phyloP scores from a whole-genome alignment of 805 yeast species.

The Candida lessepsii region DNA sequence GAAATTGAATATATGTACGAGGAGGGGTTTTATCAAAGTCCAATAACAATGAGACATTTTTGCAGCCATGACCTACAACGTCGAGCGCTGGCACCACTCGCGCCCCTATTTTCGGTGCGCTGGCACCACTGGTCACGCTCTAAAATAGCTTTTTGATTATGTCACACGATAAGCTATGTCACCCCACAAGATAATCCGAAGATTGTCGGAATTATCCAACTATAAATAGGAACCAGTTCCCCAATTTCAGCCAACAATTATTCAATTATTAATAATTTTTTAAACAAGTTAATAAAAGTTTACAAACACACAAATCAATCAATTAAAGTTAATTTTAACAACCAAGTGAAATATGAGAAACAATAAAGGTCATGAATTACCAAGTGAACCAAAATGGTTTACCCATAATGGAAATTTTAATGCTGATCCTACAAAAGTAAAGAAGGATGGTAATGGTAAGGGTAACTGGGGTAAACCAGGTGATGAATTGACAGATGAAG shows the following conservation, averaged over 20 bases:
- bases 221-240: slow-evolving; percentile 5
- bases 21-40: neutral
- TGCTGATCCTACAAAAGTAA: slow-evolving; percentile 70
- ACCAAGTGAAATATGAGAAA: slow-evolving; percentile 4
- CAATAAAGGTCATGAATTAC: slow-evolving; percentile 47
- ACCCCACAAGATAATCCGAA: slow-evolving; percentile 10
- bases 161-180: slow-evolving; percentile 8
- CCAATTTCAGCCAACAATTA: no score
- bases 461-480: slow-evolving; percentile 86
- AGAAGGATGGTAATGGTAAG: slow-evolving; percentile 83
- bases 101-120: slow-evolving; percentile 1
- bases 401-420: slow-evolving; percentile 71
- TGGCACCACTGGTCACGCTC: slow-evolving; percentile 4
- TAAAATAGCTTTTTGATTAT: neutral
- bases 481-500: slow-evolving; percentile 64
- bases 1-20: no score
- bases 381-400: slow-evolving; percentile 66
- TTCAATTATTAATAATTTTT: no score
- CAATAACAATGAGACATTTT: neutral
- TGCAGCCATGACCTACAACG: neutral
- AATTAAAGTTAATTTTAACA: neutral
- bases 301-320: no score
- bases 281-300: no score
- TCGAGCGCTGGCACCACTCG: neutral
- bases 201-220: neutral